Evolutionary conservation across 495 filamentous ascomycete species (phyloP).

Genomic region (Aspergillus steynii): DNA sequence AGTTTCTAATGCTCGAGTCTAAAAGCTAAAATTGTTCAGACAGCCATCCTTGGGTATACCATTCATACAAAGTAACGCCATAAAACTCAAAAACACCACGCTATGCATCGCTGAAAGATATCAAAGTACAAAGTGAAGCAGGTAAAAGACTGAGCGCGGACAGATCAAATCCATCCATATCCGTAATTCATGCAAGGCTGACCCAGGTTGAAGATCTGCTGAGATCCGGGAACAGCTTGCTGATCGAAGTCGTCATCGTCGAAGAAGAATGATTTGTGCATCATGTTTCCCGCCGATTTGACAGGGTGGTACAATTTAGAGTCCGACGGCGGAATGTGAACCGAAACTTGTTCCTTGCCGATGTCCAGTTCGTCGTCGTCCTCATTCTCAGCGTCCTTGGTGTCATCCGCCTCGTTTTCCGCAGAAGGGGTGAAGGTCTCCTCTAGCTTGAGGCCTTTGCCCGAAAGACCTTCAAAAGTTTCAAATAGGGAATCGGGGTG

Average conservation of each 20-base stretch:
- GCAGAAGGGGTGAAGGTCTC: slow-evolving; percentile 78
- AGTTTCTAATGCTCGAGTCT: not conserved
- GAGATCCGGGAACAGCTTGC: slow-evolving; percentile 26
- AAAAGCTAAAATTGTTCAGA: slow-evolving; percentile 7
- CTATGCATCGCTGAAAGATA: slow-evolving; percentile 34
- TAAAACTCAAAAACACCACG: slow-evolving; percentile 32
- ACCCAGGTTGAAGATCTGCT: slow-evolving; percentile 31
- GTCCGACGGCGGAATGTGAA: slow-evolving; percentile 9
- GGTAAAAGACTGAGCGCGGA: slow-evolving; percentile 13
- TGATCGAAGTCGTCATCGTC: slow-evolving; percentile 41
- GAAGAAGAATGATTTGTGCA: slow-evolving; percentile 51
- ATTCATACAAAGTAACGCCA: slow-evolving; percentile 25
- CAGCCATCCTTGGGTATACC: slow-evolving; percentile 36
- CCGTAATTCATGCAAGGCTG: slow-evolving; percentile 44
- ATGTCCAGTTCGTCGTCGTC: slow-evolving; percentile 36
- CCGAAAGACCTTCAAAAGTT: slow-evolving; percentile 46
- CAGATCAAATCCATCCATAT: slow-evolving; percentile 42
- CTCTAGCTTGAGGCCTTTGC: slow-evolving; percentile 80
- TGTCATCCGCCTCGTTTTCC: slow-evolving; percentile 51
- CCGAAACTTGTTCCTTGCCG: slow-evolving; percentile 8
- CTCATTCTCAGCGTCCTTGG: slow-evolving; percentile 42
- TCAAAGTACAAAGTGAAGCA: slow-evolving; percentile 15
- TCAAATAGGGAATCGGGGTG: slow-evolving; percentile 54
- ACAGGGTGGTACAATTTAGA: slow-evolving; percentile 23
- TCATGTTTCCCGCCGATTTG: slow-evolving; percentile 36